Evolutionary conservation across 805 yeast species (phyloP).

Genomic region (Nakazawaea ernobii): DNA sequence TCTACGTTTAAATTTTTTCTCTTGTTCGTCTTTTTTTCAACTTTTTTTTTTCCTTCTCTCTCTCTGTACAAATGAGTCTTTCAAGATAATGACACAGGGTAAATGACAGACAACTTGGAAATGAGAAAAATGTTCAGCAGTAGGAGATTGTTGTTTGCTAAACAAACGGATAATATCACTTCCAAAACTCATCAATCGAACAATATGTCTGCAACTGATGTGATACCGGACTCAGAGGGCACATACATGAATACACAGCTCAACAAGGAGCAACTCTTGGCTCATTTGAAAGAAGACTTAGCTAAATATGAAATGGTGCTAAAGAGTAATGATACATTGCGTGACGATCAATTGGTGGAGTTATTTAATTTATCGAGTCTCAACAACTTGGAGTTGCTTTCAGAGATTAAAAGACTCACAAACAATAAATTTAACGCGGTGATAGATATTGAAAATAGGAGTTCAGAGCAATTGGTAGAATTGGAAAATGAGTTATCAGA

Average conservation of each 20-base stretch:
- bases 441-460: not conserved
- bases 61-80: no score
- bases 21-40: not conserved
- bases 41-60: not conserved
- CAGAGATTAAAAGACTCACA: not conserved
- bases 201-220: not conserved
- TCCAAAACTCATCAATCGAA: not conserved
- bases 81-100: no score
- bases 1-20: not conserved
- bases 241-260: not conserved
- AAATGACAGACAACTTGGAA: no score
- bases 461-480: not conserved
- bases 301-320: conserved; percentile 1
- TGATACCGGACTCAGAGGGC: not conserved
- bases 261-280: not conserved
- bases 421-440: not conserved
- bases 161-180: no score
- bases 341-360: not conserved
- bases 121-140: no score
- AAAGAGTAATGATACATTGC: not conserved
- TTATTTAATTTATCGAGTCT: conserved; percentile 2
- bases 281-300: not conserved
- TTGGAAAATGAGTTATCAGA: not conserved
- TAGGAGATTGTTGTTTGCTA: no score
- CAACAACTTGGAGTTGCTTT: not conserved